Conservation (phyloP, 202 grass and related monocot genomes). For the Dendrocalamus latiflorus region DNA sequence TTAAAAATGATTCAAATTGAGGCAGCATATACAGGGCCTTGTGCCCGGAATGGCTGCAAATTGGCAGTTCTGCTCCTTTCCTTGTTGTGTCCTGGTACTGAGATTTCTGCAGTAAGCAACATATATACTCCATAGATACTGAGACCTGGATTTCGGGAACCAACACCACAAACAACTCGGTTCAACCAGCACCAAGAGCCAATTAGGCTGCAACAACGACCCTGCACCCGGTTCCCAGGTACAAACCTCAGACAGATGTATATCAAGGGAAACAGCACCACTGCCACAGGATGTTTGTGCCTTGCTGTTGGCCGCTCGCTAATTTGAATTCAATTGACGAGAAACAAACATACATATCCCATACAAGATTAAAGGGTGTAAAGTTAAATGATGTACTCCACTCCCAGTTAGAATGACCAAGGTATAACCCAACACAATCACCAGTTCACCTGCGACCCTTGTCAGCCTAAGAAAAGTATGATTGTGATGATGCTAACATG, state of each 20-base stretch:
- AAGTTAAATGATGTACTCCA: constrained; percentile 25
- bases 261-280: not conserved
- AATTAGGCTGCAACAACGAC: not conserved
- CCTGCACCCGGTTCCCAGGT: not conserved
- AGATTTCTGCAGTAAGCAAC: not conserved
- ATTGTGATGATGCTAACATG: not conserved
- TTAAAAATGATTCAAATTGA: not conserved
- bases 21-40: not conserved
- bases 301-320: not conserved
- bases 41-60: not conserved
- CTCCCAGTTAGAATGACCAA: constrained; percentile 6
- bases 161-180: not conserved
- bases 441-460: not conserved
- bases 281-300: not conserved
- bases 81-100: not conserved
- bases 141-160: not conserved
- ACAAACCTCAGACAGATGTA: not conserved
- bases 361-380: constrained; percentile 15
- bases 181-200: not conserved
- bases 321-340: not conserved
- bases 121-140: not conserved
- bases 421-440: constrained; percentile 16
- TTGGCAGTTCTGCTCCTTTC: not conserved
- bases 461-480: not conserved
- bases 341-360: constrained; percentile 6